Evolutionary conservation across 306 rosid genomes (phyloP).

Genomic region (Senna siamea): DNA sequence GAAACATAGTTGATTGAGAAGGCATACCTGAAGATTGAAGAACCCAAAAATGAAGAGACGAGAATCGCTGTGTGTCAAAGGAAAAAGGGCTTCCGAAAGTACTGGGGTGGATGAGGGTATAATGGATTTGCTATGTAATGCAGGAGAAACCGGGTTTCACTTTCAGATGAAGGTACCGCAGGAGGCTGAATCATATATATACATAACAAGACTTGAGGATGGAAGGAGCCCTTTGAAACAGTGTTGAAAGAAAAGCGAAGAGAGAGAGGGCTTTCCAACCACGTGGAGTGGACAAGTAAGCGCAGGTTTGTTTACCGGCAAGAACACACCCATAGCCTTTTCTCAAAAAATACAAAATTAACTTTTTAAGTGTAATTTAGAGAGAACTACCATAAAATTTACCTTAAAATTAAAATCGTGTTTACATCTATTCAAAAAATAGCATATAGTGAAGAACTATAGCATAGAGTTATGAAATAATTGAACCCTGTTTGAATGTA

Average conservation of each 20-base stretch:
- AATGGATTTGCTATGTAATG: neutral
- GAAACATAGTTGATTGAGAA: too few relatives aligned
- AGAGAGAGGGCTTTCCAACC: slow-evolving; percentile 41
- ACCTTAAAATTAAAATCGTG: too few relatives aligned
- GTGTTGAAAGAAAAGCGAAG: neutral
- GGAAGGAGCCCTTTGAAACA: neutral
- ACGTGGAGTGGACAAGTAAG: slow-evolving; percentile 50
- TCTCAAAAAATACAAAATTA: too few relatives aligned
- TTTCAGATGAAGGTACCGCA: slow-evolving; percentile 21
- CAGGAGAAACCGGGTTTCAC: slow-evolving; percentile 30
- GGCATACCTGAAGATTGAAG: slow-evolving; percentile 54
- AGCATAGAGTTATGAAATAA: too few relatives aligned
- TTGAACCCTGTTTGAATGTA: too few relatives aligned
- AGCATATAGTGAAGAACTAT: too few relatives aligned
- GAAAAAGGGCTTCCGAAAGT: slow-evolving; percentile 8
- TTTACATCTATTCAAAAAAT: too few relatives aligned
- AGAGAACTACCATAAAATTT: too few relatives aligned
- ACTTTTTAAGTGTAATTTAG: too few relatives aligned
- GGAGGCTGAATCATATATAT: slow-evolving; percentile 30
- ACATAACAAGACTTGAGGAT: neutral
- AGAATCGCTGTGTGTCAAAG: slow-evolving; percentile 18
- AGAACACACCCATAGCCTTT: too few relatives aligned
- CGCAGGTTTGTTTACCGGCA: slow-evolving; percentile 34
- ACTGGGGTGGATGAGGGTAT: slow-evolving; percentile 19
- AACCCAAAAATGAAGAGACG: slow-evolving; percentile 35